Base-by-base conservation (phyloP, 2,329 filamentous ascomycete genomes). In the Cordyceps fumosorosea region DNA sequence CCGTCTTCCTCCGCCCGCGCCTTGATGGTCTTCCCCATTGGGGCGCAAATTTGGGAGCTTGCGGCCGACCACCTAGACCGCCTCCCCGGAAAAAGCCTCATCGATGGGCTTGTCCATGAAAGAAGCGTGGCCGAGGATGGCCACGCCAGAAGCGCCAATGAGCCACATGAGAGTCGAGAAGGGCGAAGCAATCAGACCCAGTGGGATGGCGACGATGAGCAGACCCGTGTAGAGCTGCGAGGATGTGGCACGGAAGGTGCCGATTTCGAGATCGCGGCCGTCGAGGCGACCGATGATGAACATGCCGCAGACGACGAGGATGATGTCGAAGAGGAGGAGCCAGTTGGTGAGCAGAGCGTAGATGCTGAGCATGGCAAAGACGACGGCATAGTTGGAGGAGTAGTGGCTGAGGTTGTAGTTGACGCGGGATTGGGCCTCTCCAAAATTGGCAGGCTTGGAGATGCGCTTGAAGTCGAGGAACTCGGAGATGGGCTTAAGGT, bases 61-160 rank as follows among this genome's bases (percentile, higher is more conserved):
- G 95, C 95, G 93, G 93, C 91, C 93, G 95, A 98, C 93, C 93
- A 96, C 85, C 88, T 98, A 99, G 90, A 99, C 95, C 93, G 95
- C 93, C 93, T 99, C 95, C 93, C 96, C 95, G 84, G 93, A 97
- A 97, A 99, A 99, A 97, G 93, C 93, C 93, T 96, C 93, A 88
- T 98, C 95, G 82, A 98, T 96, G 64, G 93, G 93, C 85, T 96
- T 97, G 76, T 98, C 93, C 89, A 98, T 88, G 75, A 98, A 86
- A 66, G 92, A 84, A 69, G 95, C 95, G 80, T 99, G 95, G 78
- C 95, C 95, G 68, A 98, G 81, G 69, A 98, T 96, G 74, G 88
- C 90, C 75, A 97, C 91, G 75, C 91, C 93, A 69, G 90, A 93
- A 70, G 95, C 95, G 75, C 95, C 95, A 73, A 98, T 91, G 74